Evolutionary conservation across 78 protist species (phyloP).

Genomic region (Guillardia theta): DNA sequence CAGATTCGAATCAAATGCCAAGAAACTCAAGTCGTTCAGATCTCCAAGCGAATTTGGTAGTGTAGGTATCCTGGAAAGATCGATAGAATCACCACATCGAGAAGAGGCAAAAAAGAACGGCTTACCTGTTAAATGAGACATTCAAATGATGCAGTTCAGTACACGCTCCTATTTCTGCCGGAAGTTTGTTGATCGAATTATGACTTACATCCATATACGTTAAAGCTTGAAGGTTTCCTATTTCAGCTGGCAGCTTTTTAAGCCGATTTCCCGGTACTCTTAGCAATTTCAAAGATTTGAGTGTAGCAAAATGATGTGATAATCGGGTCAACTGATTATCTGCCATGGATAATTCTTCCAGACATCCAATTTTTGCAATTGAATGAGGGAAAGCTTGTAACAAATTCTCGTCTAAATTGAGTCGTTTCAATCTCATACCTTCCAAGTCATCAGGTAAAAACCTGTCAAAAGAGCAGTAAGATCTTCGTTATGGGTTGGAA

Average conservation of each 20-base stretch:
- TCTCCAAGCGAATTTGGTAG: neutral
- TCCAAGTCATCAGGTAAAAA: too few relatives aligned
- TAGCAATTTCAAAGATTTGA: neutral
- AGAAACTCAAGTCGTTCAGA: neutral
- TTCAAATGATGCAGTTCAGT: neutral
- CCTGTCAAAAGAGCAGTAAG: too few relatives aligned
- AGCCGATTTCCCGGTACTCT: neutral
- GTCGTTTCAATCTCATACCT: neutral
- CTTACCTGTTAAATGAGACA: neutral
- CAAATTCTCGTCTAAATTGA: neutral
- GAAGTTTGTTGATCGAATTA: neutral
- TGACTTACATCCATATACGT: neutral
- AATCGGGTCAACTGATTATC: neutral
- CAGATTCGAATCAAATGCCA: neutral
- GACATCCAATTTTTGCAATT: neutral
- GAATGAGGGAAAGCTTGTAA: neutral
- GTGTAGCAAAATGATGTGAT: neutral
- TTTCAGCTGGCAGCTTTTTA: neutral
- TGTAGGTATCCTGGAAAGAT: neutral
- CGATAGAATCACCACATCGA: neutral
- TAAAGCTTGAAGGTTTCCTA: slow-evolving; percentile 1
- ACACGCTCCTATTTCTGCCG: slow-evolving; percentile 19
- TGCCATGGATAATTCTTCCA: neutral
- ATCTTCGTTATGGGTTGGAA: too few relatives aligned
- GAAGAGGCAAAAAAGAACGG: neutral